Evolutionary conservation across 1,284 basidiomycete species (phyloP).

Genomic region (Cryptococcus deneoformans): DNA sequence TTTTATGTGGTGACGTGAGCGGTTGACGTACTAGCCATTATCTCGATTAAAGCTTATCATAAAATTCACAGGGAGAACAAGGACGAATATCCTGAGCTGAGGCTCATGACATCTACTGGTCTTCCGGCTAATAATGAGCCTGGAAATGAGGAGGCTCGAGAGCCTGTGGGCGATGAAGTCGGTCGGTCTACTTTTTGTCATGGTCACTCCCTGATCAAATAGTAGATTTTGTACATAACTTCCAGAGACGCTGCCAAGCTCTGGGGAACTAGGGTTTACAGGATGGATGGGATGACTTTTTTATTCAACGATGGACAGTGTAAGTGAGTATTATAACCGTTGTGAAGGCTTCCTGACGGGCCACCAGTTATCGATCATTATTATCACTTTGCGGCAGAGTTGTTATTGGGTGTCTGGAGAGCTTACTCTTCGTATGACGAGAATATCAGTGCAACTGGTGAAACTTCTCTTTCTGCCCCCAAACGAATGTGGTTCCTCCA

Average conservation of each 20-base stretch:
- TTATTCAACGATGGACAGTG: slow-evolving; percentile 50
- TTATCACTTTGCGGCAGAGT: slow-evolving; percentile 77
- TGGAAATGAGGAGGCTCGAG: slow-evolving; percentile 62
- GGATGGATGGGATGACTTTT: slow-evolving; percentile 65
- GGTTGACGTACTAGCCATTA: neutral
- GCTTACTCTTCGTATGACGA: slow-evolving; percentile 57
- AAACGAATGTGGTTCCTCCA: slow-evolving; percentile 46
- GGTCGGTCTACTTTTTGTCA: slow-evolving; percentile 20
- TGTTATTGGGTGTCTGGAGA: slow-evolving; percentile 68
- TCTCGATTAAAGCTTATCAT: neutral
- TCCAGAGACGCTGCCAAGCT: slow-evolving; percentile 59
- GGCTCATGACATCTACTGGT: slow-evolving; percentile 67
- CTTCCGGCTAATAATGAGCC: slow-evolving; percentile 59
- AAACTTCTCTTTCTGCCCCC: slow-evolving; percentile 33
- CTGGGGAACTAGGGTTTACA: slow-evolving; percentile 65
- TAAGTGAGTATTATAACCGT: slow-evolving; percentile 19
- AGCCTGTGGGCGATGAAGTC: slow-evolving; percentile 64
- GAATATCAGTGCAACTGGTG: slow-evolving; percentile 35
- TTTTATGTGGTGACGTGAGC: slow-evolving; percentile 59
- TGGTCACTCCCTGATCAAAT: neutral
- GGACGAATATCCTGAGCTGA: slow-evolving; percentile 59
- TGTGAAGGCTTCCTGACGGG: neutral
- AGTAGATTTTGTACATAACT: slow-evolving; percentile 53
- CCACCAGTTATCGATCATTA: slow-evolving; percentile 64
- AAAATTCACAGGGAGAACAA: slow-evolving; percentile 24